Evolutionary conservation across 306 rosid genomes (phyloP).

Genomic region (Cercis canadensis): DNA sequence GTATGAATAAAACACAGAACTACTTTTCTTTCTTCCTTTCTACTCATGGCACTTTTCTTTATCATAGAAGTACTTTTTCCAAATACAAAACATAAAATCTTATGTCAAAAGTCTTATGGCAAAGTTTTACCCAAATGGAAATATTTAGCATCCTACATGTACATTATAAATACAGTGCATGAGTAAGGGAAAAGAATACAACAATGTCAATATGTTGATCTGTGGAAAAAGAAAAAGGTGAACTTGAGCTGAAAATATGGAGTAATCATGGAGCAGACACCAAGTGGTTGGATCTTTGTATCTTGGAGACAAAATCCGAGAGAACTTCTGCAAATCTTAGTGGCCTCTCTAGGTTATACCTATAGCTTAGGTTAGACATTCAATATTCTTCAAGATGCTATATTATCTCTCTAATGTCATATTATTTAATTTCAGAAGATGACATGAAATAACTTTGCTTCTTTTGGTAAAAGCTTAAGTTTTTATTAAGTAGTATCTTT

Average conservation of each 20-base stretch:
- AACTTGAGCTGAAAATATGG: neutral
- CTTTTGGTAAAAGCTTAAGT: neutral
- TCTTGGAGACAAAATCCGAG: neutral
- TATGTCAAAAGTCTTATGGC: neutral
- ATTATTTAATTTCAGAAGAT: constrained; percentile 12
- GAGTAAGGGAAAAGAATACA: neutral
- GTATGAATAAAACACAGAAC: no score
- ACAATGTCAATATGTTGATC: neutral
- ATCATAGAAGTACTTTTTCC: neutral
- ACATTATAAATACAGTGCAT: neutral
- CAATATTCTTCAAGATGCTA: neutral
- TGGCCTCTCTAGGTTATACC: neutral
- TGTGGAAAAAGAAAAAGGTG: neutral
- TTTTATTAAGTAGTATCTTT: neutral
- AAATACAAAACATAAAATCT: neutral
- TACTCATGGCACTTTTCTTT: no score
- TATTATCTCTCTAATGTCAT: neutral
- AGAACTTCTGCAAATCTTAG: neutral
- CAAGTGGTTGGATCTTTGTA: neutral
- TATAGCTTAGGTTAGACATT: neutral
- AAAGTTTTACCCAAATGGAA: no score
- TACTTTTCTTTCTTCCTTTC: no score
- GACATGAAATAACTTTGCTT: neutral
- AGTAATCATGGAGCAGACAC: neutral
- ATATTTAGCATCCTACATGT: no score